Conservation (phyloP, 805 yeast genomes). For the Spathaspora hagerdaliae region DNA sequence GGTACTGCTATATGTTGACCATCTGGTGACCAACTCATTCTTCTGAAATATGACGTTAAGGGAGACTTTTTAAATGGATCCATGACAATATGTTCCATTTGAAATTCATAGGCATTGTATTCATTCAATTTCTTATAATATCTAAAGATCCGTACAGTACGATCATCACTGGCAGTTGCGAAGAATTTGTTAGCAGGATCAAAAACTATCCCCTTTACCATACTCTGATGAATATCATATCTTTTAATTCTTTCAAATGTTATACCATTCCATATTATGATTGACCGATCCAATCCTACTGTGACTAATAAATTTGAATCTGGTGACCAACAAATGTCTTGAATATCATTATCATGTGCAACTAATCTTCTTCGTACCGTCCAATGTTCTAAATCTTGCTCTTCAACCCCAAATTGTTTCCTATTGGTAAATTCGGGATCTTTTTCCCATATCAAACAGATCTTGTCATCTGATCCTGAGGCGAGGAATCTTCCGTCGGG, state of each 20-base stretch:
- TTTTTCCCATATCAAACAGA: conserved; percentile 86
- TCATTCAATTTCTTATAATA: conserved; percentile 64
- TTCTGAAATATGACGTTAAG: conserved; percentile 81
- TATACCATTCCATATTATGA: conserved; percentile 88
- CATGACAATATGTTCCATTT: conserved; percentile 76
- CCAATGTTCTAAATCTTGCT: conserved; percentile 82
- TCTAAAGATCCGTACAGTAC: conserved; percentile 83
- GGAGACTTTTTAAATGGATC: conserved; percentile 90
- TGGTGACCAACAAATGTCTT: conserved; percentile 97
- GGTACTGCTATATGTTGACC: conserved; percentile 86
- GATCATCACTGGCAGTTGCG: conserved; percentile 95
- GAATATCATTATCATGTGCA: conserved; percentile 97
- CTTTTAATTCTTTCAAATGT: conserved; percentile 88
- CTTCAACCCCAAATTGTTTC: conserved; percentile 62
- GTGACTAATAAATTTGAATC: conserved; percentile 87
- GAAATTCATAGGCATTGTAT: conserved; percentile 66
- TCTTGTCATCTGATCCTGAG: conserved; percentile 92
- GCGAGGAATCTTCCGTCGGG: conserved; percentile 91
- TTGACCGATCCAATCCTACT: conserved; percentile 90
- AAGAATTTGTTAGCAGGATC: conserved; percentile 98
- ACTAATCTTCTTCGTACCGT: conserved; percentile 86
- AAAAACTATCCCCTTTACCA: conserved; percentile 93
- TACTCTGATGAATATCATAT: conserved; percentile 89
- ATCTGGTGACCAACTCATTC: conserved; percentile 89
- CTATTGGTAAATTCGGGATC: conserved; percentile 61